These are phyloP conservation scores for Arthroderma sp. DNA, from an alignment of 2,329 filamentous ascomycete genomes.

Conservation along the genomic window DNA sequence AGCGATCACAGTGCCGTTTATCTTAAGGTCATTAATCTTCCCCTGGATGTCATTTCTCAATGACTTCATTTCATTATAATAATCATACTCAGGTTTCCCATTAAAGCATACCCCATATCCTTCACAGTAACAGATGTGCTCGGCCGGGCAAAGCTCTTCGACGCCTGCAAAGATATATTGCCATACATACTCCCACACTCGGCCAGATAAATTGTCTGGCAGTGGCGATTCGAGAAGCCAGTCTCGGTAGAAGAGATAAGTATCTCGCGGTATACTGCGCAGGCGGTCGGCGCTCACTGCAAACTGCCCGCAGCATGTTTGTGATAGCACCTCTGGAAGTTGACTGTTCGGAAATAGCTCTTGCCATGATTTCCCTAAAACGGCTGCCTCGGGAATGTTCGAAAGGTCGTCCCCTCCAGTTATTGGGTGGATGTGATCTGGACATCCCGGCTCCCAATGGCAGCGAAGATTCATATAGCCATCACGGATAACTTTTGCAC, in stretches of 20 bases:
- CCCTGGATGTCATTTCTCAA: background rate
- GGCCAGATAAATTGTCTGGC: slow-evolving; percentile 44
- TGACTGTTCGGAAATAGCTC: slow-evolving; percentile 37
- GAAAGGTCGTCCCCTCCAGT: slow-evolving; percentile 30
- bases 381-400: slow-evolving; percentile 36
- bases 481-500: slow-evolving; percentile 39
- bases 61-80: background rate
- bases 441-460: slow-evolving; percentile 46
- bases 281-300: slow-evolving; percentile 49
- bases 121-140: slow-evolving; percentile 52
- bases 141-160: slow-evolving; percentile 34
- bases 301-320: slow-evolving; percentile 55
- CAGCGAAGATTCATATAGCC: slow-evolving; percentile 53
- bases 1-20: background rate
- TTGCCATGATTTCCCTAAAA: slow-evolving; percentile 37
- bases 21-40: background rate
- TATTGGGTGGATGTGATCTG: slow-evolving; percentile 44
- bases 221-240: slow-evolving; percentile 50
- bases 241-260: slow-evolving; percentile 47
- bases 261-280: slow-evolving; percentile 39
- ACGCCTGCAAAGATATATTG: slow-evolving; percentile 48
- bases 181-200: slow-evolving; percentile 55
- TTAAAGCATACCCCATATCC: slow-evolving; percentile 53
- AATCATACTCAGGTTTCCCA: slow-evolving; percentile 32
- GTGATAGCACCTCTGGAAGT: slow-evolving; percentile 41